A percentile compares a stretch with the other conserved stretches of the same genome.
Evolutionary conservation across 2,329 filamentous ascomycete species (phyloP).

Genomic region (Coniochaeta pulveracea): DNA sequence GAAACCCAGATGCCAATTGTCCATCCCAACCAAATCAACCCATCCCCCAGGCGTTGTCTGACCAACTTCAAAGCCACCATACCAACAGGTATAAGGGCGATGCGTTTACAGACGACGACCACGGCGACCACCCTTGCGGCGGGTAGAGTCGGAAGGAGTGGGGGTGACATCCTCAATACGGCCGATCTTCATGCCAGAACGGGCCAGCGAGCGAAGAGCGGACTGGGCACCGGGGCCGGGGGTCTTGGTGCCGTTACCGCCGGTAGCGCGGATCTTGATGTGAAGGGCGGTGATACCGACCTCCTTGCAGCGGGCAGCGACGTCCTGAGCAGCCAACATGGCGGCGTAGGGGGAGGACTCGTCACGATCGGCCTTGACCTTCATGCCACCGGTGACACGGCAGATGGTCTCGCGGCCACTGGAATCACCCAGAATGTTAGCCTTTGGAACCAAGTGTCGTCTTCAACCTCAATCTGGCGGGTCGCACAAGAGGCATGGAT

Average conservation of each 20-base stretch:
- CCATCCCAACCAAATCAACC: too few relatives aligned
- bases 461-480: constrained; percentile 2
- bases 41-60: too few relatives aligned
- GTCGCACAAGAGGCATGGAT: too few relatives aligned
- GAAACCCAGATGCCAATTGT: constrained; percentile 30
- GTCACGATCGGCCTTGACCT: constrained; percentile 99
- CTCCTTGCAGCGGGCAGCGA: constrained; percentile 74
- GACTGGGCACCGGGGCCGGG: constrained; percentile 98
- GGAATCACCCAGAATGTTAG: constrained; percentile 59
- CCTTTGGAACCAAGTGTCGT: constrained; percentile 23
- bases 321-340: constrained; percentile 99
- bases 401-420: constrained; percentile 99
- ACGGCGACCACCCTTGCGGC: constrained; percentile 99
- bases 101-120: constrained; percentile 94
- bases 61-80: constrained; percentile 19
- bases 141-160: constrained; percentile 97
- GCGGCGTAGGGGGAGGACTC: constrained; percentile 99
- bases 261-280: constrained; percentile 99
- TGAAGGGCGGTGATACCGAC: constrained; percentile 81
- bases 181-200: constrained; percentile 99
- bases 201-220: constrained; percentile 94
- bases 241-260: constrained; percentile 99
- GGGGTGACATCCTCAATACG: constrained; percentile 99
- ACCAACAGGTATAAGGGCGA: constrained; percentile 13
- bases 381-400: constrained; percentile 99